Evolutionary conservation across 1,139 yeast species (phyloP).

Genomic region (Wickerhamiella infanticola): DNA sequence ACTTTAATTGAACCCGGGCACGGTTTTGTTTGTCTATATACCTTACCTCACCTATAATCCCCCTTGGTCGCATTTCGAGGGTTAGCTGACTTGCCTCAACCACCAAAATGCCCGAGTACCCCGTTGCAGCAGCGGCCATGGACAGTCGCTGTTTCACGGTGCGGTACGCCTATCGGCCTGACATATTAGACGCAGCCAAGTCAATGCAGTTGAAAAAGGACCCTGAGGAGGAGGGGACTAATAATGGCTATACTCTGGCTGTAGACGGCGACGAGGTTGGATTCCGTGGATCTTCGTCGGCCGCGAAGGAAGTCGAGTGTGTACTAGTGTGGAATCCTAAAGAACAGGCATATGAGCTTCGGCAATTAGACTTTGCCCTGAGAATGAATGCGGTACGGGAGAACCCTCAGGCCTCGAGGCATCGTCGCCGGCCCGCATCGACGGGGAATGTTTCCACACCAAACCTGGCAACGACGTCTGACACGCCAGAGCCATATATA

Average conservation of each 20-base stretch:
- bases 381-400: constrained; percentile 19
- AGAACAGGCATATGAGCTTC: constrained; percentile 17
- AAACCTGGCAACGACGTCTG: background rate
- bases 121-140: constrained; percentile 1
- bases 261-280: constrained; percentile 11
- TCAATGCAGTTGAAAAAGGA: constrained; percentile 15
- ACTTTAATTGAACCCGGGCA: too few relatives aligned
- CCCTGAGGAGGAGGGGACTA: constrained; percentile 5
- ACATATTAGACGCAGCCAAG: constrained; percentile 15
- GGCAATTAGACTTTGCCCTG: constrained; percentile 18
- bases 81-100: background rate
- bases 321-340: constrained; percentile 20
- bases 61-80: too few relatives aligned
- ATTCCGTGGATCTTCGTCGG: constrained; percentile 19
- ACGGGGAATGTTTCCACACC: background rate
- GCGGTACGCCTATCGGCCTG: constrained; percentile 20
- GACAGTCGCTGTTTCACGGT: constrained; percentile 10
- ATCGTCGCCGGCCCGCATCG: background rate
- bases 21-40: too few relatives aligned
- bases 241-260: constrained; percentile 12
- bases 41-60: too few relatives aligned
- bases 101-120: background rate
- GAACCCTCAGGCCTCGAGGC: constrained; percentile 1
- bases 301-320: constrained; percentile 22
- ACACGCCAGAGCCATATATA: background rate